Evolutionary conservation across 176 grass and related monocot species (phyloP), one percentile per base, ranked within the genome.

Genomic region (Aegilops umbellulata): DNA sequence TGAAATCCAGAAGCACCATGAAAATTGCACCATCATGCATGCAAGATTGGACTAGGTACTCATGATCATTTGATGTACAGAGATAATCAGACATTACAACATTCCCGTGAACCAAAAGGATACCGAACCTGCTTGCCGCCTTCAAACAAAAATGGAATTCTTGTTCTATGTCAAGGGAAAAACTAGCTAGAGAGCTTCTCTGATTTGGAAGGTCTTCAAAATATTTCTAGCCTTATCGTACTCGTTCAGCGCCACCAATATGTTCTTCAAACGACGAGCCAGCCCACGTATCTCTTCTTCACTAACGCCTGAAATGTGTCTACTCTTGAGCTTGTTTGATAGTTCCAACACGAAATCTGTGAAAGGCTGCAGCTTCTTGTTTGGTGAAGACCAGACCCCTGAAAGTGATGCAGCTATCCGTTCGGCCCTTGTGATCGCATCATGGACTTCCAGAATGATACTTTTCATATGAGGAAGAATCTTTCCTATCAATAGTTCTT

Each of bases 401-500:
- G 80, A 84, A 39, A 99, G 79, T 60, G 92, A 88, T 53, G 85
- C 90, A 66, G 90, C 88, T 46, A 96, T 91, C 71, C 97, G 85
- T 77, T 96, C 94, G 36, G 89, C 89, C 79, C 97, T 94, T 55
- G 86, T 79, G 42, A 92, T 82, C 26, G 94, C 88, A 87, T 99
- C 94, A 82, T 99, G 94, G 62, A 91, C 82, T 88, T 99, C 87
- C 69, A 92, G 71, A 62, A 93, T 86, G 60, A 94, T 95, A 46
- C 94, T 94, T 80, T 91, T 95, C 69, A 99, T 86, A 86, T 99
- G 92, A 74, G 92, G 97, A 91, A 99, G 91, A 41, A 99, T 83
- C 82, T 99, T 96, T 23, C 83, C 92, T n/a, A 62, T 82, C 85
- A 96, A 89, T 31, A 99, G 79, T 66, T 93, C 94, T 19, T 89